Conservation (phyloP, 1,139 yeast species). For the Kurtzmaniella quercitrusa region DNA sequence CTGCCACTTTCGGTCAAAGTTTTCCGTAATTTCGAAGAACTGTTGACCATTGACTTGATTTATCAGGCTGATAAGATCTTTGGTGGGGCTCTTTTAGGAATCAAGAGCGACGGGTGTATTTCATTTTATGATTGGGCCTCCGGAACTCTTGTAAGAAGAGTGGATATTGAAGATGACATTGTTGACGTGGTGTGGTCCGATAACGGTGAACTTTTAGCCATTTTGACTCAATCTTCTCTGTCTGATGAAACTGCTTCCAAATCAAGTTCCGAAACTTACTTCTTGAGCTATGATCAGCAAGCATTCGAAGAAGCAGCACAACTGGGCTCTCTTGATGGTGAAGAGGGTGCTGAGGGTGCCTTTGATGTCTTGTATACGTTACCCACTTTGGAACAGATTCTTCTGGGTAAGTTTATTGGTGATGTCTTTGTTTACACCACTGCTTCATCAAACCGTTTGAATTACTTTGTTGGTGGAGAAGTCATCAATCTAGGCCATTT, state of each 20-base stretch:
- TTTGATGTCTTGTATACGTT: slow-evolving; percentile 84
- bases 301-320: slow-evolving; percentile 61
- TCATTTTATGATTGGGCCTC: slow-evolving; percentile 93
- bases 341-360: slow-evolving; percentile 83
- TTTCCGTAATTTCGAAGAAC: slow-evolving; percentile 81
- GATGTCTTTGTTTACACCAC: slow-evolving; percentile 90
- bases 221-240: slow-evolving; percentile 50
- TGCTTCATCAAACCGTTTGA: slow-evolving; percentile 78
- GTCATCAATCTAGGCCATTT: slow-evolving; percentile 90
- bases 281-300: slow-evolving; percentile 68
- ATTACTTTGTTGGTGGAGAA: slow-evolving; percentile 93
- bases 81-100: slow-evolving; percentile 83
- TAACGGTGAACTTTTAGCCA: slow-evolving; percentile 82
- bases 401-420: slow-evolving; percentile 94
- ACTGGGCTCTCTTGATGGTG: slow-evolving; percentile 58
- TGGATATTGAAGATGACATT: slow-evolving; percentile 69
- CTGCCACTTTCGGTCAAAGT: slow-evolving; percentile 61
- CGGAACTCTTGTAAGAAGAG: slow-evolving; percentile 78
- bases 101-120: slow-evolving; percentile 75
- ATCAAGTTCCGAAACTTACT: slow-evolving; percentile 65
- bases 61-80: slow-evolving; percentile 78
- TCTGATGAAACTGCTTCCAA: slow-evolving; percentile 18
- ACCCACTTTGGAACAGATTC: slow-evolving; percentile 63
- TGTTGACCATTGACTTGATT: slow-evolving; percentile 59
- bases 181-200: slow-evolving; percentile 89